Evolutionary conservation across 306 rosid species (phyloP).

Genomic region (Crotalaria pallida): DNA sequence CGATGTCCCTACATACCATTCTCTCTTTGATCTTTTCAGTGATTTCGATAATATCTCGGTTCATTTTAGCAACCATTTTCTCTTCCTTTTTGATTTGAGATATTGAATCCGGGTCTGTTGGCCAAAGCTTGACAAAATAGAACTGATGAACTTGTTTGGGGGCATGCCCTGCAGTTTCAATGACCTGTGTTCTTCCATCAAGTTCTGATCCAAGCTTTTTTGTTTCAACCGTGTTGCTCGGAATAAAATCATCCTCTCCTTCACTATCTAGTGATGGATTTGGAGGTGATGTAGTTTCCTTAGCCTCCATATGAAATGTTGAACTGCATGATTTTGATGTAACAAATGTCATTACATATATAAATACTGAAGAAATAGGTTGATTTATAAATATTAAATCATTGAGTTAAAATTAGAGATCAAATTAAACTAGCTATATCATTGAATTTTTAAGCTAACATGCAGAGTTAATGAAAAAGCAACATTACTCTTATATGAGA

Average conservation of each 20-base stretch:
- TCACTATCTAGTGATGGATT: not conserved
- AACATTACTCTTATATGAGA: not conserved
- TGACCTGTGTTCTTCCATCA: not conserved
- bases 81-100: conserved; percentile 2
- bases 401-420: no score
- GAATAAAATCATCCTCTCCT: not conserved
- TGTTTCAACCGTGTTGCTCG: not conserved
- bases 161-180: not conserved
- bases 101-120: conserved; percentile 13
- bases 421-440: not conserved
- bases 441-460: not conserved
- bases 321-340: not conserved
- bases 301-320: not conserved
- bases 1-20: not conserved
- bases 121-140: conserved; percentile 22
- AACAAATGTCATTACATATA: not conserved
- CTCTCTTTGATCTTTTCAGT: conserved; percentile 1
- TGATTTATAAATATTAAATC: not conserved
- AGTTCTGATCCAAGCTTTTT: not conserved
- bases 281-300: not conserved
- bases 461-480: not conserved
- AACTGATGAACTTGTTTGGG: conserved; percentile 12
- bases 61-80: conserved; percentile 3
- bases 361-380: not conserved
- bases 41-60: not conserved